Percentiles rank a stretch among this genome's conserved stretches.
Conservation (phyloP, 2,329 filamentous ascomycete species). For the Magnaporthiopsis poae region DNA sequence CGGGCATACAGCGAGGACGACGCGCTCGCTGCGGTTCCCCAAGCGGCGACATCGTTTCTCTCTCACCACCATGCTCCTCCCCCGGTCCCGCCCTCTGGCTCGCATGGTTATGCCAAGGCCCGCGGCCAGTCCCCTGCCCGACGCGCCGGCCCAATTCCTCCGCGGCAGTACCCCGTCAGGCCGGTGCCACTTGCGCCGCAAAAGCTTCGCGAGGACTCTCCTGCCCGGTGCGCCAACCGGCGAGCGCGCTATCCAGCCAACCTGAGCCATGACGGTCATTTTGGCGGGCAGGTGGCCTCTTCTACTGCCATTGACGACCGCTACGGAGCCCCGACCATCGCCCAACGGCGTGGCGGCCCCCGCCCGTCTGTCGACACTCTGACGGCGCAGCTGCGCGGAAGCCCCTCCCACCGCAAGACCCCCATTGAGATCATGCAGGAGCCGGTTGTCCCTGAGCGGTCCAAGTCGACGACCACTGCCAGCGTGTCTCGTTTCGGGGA, state of each 20-base stretch:
- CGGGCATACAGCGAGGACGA: constrained; percentile 5
- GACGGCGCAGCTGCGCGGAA: constrained; percentile 2
- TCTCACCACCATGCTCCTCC: not conserved
- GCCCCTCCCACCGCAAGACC: constrained; percentile 2
- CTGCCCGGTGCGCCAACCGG: not conserved
- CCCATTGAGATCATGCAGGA: constrained; percentile 3
- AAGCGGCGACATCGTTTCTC: not conserved
- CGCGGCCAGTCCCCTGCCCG: not conserved
- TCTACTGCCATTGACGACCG: not conserved
- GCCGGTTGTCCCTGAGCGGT: not conserved
- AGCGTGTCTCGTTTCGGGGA: not conserved
- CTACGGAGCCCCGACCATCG: not conserved
- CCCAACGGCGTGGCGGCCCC: constrained; percentile 5
- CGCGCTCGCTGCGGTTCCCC: not conserved
- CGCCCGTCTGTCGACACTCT: constrained; percentile 2
- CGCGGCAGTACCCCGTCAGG: not conserved
- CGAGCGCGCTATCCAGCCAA: not conserved
- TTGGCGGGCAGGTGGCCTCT: too few species aligned
- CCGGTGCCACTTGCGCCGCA: not conserved
- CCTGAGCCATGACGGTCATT: not conserved
- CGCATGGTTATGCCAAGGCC: not conserved
- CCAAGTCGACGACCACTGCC: constrained; percentile 1
- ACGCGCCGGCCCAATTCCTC: not conserved
- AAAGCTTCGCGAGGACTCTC: not conserved
- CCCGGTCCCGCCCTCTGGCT: not conserved